A percentile compares a stretch with the other conserved stretches of the same genome.
Conservation (phyloP, 2,329 filamentous ascomycete species). For the Parastagonospora avenae region DNA sequence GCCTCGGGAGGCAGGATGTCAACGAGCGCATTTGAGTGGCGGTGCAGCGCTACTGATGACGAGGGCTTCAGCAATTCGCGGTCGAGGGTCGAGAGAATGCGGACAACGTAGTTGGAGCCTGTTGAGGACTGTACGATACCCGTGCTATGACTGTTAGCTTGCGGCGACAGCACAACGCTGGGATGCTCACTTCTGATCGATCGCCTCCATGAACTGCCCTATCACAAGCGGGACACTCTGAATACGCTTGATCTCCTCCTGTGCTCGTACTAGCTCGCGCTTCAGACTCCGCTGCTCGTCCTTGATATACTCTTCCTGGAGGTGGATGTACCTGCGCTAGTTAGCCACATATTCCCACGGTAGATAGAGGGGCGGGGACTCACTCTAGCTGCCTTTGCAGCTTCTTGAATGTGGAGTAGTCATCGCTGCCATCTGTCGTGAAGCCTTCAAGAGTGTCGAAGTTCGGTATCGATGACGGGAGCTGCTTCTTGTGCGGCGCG, state of each 20-base stretch:
- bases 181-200: slow-evolving; percentile 87
- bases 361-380: slow-evolving; percentile 34
- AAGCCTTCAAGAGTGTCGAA: slow-evolving; percentile 89
- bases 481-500: slow-evolving; percentile 79
- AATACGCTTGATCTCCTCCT: slow-evolving; percentile 99
- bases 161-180: neutral
- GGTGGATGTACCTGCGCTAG: slow-evolving; percentile 77
- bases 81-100: slow-evolving; percentile 96
- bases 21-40: slow-evolving; percentile 97
- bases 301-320: slow-evolving; percentile 99
- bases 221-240: slow-evolving; percentile 98
- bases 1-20: slow-evolving; percentile 99
- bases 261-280: slow-evolving; percentile 92
- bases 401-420: slow-evolving; percentile 95
- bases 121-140: slow-evolving; percentile 98
- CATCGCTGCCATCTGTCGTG: slow-evolving; percentile 80
- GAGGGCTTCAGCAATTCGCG: slow-evolving; percentile 97
- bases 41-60: slow-evolving; percentile 94
- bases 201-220: slow-evolving; percentile 99
- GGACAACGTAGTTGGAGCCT: slow-evolving; percentile 97
- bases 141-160: slow-evolving; percentile 64
- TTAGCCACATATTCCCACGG: slow-evolving; percentile 30
- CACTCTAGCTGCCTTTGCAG: slow-evolving; percentile 95
- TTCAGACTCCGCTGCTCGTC: slow-evolving; percentile 99
- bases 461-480: slow-evolving; percentile 80